Base-by-base conservation (phyloP, 2,329 filamentous ascomycete genomes). In the Ophiostoma australiae region DNA sequence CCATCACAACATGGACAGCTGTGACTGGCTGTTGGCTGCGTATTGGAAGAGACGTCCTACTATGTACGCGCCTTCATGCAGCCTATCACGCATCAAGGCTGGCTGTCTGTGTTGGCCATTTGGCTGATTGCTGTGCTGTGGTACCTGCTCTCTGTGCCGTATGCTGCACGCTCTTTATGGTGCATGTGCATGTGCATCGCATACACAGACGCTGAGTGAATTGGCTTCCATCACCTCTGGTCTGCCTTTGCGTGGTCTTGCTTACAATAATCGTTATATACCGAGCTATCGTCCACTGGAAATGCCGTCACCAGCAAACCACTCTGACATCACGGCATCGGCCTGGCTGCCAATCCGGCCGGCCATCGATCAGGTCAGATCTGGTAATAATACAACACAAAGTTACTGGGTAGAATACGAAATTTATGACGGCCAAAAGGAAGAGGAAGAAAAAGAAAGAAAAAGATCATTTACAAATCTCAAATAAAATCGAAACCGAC, bases 1-100 rank as follows among this genome's bases (percentile, higher is more conserved):
- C 63, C 33, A 23, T 66, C 63, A 66, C 63, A 66, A 35, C 63
- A 66, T 66, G 63, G 35, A 23, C 20, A 27, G 63, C 20, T 66
- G 63, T 39, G 63, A 66, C 17, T 65, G 61, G 61, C 58, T 33
- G 58, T 13, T 41, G 37, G 37, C 37, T 15, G 58, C 31, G 61
- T 27, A 31, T 27, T 27, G 52, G 52, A 3, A 48, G 8, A 10
- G n/a, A 23, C 52, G 11, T 63, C 7, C 58, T 63, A 63, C n/a
- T n/a, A n/a, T n/a, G n/a, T n/a, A n/a, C 58, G 58, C 58, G 58
- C 58, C 58, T 15, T 63, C 58, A 10, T 33, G 27, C 27, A 63
- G 58, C 58, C 58, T 63, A 63, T 63, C 27, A 63, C 27, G 15
- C 58, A 63, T 48, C 44, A 39, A 39, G 10, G 2, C 44, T n/a